A percentile compares a stretch with the other conserved stretches of the same genome.
Conservation (phyloP, 345 rosid genomes). For the Anacardium occidentale region DNA sequence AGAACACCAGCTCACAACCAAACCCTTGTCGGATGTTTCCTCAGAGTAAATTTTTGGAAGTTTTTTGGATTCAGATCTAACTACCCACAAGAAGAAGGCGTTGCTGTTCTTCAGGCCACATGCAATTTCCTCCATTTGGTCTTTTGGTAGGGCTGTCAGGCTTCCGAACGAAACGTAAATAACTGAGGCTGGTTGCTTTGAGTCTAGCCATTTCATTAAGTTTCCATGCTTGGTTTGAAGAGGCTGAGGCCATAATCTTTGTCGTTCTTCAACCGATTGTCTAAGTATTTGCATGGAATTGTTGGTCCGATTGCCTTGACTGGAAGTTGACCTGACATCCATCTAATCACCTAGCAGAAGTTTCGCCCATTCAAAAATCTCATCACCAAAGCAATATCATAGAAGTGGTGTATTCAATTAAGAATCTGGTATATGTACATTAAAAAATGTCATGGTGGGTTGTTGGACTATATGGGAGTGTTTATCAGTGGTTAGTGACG, state of each 20-base stretch:
- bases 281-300: slow-evolving; percentile 38
- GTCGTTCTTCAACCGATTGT: slow-evolving; percentile 28
- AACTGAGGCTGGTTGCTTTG: slow-evolving; percentile 41
- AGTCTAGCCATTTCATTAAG: slow-evolving; percentile 45
- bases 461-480: too few relatives aligned
- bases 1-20: slow-evolving; percentile 46
- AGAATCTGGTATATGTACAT: too few relatives aligned
- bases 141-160: slow-evolving; percentile 34
- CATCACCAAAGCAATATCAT: too few relatives aligned
- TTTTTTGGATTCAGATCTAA: slow-evolving; percentile 44
- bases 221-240: slow-evolving; percentile 28
- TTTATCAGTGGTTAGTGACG: too few relatives aligned
- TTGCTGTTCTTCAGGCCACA: slow-evolving; percentile 36
- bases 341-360: not conserved
- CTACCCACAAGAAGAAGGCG: slow-evolving; percentile 50
- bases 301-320: slow-evolving; percentile 34
- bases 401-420: too few relatives aligned
- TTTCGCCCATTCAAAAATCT: too few relatives aligned
- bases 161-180: slow-evolving; percentile 41
- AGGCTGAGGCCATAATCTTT: slow-evolving; percentile 33
- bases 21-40: slow-evolving; percentile 35
- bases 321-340: slow-evolving; percentile 25
- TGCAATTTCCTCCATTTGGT: slow-evolving; percentile 49
- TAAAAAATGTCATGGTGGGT: too few relatives aligned
- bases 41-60: slow-evolving; percentile 32